These are phyloP conservation scores for Beauveria sp. DNA, from an alignment of 2,329 filamentous ascomycete genomes.

Conservation along the genomic window DNA sequence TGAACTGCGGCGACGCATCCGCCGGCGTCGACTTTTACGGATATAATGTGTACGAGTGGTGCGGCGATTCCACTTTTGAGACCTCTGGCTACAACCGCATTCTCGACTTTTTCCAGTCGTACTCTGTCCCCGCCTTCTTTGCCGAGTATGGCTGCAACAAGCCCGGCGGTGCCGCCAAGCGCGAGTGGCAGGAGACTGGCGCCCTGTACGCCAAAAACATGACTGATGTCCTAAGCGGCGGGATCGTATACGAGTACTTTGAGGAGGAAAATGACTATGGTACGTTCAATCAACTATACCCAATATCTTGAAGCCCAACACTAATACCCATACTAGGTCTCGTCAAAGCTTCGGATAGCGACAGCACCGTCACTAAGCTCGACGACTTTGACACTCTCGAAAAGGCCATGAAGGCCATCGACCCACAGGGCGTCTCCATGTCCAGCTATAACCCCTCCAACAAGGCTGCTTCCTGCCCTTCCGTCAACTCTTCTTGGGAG, in stretches of 20 bases:
- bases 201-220: slow-evolving; percentile 76
- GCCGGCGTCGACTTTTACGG: slow-evolving; percentile 91
- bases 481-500: slow-evolving; percentile 56
- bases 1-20: slow-evolving; percentile 70
- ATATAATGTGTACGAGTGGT: slow-evolving; percentile 99
- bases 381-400: slow-evolving; percentile 69
- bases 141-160: slow-evolving; percentile 96
- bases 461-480: slow-evolving; percentile 65
- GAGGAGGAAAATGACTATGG: slow-evolving; percentile 86
- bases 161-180: slow-evolving; percentile 49
- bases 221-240: slow-evolving; percentile 83
- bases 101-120: slow-evolving; percentile 78
- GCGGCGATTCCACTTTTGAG: slow-evolving; percentile 71
- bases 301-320: not conserved
- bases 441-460: slow-evolving; percentile 67
- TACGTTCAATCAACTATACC: slow-evolving; percentile 25
- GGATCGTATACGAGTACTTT: slow-evolving; percentile 99
- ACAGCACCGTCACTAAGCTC: slow-evolving; percentile 59
- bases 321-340: slow-evolving; percentile 43
- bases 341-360: slow-evolving; percentile 51
- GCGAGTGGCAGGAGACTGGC: slow-evolving; percentile 77
- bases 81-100: slow-evolving; percentile 75
- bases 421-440: slow-evolving; percentile 58
- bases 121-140: slow-evolving; percentile 94
- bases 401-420: slow-evolving; percentile 59